Conservation (phyloP, 441 rosid genomes). For the Erysimum pusillum region DNA sequence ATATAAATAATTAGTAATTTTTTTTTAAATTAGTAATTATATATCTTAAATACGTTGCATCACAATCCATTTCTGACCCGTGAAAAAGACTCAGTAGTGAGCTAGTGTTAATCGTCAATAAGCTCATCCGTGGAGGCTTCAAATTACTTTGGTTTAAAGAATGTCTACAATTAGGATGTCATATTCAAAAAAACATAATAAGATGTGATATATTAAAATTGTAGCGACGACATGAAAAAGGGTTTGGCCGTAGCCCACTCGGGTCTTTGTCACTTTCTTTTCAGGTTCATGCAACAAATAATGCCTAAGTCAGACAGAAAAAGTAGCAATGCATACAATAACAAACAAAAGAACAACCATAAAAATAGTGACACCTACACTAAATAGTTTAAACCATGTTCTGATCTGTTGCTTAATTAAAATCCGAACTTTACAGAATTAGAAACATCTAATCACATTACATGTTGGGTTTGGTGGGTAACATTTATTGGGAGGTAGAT, state of each 20-base stretch:
- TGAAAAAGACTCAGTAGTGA: not conserved
- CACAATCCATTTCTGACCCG: not conserved
- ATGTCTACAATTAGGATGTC: not conserved
- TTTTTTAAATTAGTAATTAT: no score
- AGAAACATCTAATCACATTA: no score
- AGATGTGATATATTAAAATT: conserved; percentile 29
- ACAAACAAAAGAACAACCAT: no score
- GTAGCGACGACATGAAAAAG: conserved; percentile 12
- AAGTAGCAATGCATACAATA: conserved; percentile 1
- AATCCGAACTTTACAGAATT: no score
- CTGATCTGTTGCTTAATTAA: no score
- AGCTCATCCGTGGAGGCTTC: not conserved
- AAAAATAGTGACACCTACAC: no score
- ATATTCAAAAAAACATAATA: not conserved
- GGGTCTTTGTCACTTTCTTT: conserved; percentile 22
- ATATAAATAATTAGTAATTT: no score
- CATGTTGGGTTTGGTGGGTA: no score
- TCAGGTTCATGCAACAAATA: conserved; percentile 26
- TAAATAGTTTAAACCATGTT: not conserved
- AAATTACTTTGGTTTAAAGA: not conserved
- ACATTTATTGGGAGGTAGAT: no score
- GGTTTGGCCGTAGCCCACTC: conserved; percentile 30
- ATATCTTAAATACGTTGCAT: not conserved
- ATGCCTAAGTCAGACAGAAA: not conserved
- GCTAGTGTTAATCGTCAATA: not conserved